These are phyloP conservation scores for Lentinula boryana DNA, from an alignment of 768 basidiomycete species.

Conservation along the genomic window DNA sequence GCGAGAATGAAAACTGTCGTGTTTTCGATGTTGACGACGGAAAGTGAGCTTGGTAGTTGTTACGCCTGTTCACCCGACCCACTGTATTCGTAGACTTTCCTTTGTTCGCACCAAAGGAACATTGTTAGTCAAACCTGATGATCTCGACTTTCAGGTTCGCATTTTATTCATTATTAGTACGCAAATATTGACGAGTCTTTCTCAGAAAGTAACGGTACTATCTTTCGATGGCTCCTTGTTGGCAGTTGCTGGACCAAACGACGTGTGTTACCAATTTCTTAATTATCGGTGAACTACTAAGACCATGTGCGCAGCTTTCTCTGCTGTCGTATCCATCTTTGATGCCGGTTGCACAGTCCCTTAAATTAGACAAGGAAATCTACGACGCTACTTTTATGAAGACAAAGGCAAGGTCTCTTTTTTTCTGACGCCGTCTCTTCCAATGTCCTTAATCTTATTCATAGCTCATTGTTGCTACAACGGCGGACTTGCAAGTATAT, in stretches of 20 bases:
- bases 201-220: constrained; percentile 84
- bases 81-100: constrained; percentile 38
- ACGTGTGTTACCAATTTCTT: constrained; percentile 40
- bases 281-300: neutral
- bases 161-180: neutral
- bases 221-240: constrained; percentile 64
- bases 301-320: constrained; percentile 9
- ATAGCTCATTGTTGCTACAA: constrained; percentile 66
- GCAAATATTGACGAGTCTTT: neutral
- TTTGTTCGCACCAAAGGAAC: constrained; percentile 53
- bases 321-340: constrained; percentile 34
- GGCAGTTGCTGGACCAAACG: constrained; percentile 67
- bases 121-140: constrained; percentile 41
- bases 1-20: constrained; percentile 83
- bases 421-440: constrained; percentile 4
- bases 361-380: constrained; percentile 71
- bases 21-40: constrained; percentile 53
- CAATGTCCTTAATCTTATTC: neutral
- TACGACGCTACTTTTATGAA: constrained; percentile 81
- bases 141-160: constrained; percentile 82
- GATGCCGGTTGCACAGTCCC: constrained; percentile 35
- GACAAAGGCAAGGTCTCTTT: constrained; percentile 40
- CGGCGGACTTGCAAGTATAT: constrained; percentile 59
- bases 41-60: constrained; percentile 37
- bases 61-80: neutral